Base-by-base conservation (phyloP, 129 eudicot species). In the Oenanthe sinensis region DNA sequence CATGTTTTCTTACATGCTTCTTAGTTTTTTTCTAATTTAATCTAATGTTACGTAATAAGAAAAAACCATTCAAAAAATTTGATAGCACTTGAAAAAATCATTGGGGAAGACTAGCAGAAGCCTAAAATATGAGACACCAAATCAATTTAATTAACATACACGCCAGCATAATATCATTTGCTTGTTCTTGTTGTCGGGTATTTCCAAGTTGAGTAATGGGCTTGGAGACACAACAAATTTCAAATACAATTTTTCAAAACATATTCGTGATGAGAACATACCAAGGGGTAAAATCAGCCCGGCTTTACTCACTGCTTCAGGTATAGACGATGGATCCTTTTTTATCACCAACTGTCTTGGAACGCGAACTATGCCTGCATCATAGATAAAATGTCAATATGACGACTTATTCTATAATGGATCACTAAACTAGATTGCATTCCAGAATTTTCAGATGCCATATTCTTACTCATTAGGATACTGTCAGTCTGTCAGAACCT, bases 301-400 rank as follows among this genome's bases (percentile, higher is more conserved):
- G 58, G 96, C 96, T 82, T 84, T 87, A 76, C 37, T 85, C 67
- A 92, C 99, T 60, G 91, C 96, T 78, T 78, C 89, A 37, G 92
- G 89, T 44, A 95, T 95, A 22, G 96, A 90, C 9, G 88, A 86
- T 16, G 99, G 90, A 71, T 90, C 97, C 69, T 88, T 90, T 80
- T 95, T 89, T 72, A 95, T 84, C n/a, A 95, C 95, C 88, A 95
- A 80, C 62, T 92, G 97, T 75, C 84, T 86, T 13, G 97, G 99
- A 67, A 92, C 90, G 78, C 93, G 88, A 75, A 95, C 96, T 52
- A 81, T 89, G 60, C 99, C 99, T 95, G 87, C 85, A 87, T 37
- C 8, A 19, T 48, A n/a, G 68, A 33, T n/a, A 60, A 60, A 60
- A 60, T 24, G 26, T 67, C 19, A 67, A 30, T 22, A 30, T 30